Evolutionary conservation across 208 protist genomes (phyloP), one percentile per base, ranked within the genome.

Genomic region (Zelonia costaricensis): DNA sequence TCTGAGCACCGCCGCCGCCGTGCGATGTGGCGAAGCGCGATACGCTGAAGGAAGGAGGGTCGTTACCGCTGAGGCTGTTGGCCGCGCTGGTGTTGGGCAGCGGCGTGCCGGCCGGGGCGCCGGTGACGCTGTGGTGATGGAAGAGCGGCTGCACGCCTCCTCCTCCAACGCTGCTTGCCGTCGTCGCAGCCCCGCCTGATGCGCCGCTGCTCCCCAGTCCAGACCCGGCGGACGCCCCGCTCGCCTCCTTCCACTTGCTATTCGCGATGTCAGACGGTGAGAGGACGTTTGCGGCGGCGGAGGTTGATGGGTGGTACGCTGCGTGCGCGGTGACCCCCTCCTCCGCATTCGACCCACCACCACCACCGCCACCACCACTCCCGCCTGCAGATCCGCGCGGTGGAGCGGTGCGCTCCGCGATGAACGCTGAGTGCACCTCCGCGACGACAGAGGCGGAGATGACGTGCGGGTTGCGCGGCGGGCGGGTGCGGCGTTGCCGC

Each of bases 211-310:
- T 18, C 39, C 53, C 7, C 35, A n/a, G n/a, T n/a, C 18, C 28
- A 53, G 27, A 25, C 5, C 16, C 47, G n/a, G 2, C 47, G 16
- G 47, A 10, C 27, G 20, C 48, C 30, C 25, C 36, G 45, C 45
- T 55, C 46, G 23, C 48, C 25, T 65, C 59, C 30, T 48, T 65
- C 59, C 59, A 47, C 23, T 39, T 47, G 3, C 18, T 36, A 20
- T 55, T 65, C 0, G 39, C 39, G 5, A 38, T 4, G n/a, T 39
- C 47, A 48, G 36, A 12, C 12, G 57, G 31, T 4, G 33, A 58
- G 25, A 36, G 54, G 39, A 25, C 33, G 10, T 10, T 38, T 5
- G 44, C 4, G 44, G 44, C 23, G 18, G 44, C 8, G 7, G 1
- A 18, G 12, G 46, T 27, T 35, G 46, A 20, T 52, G 46, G 13